These are phyloP conservation scores for Aotearoamyces nothofagi DNA, from an alignment of 2,329 filamentous ascomycete species.

Conservation along the genomic window DNA sequence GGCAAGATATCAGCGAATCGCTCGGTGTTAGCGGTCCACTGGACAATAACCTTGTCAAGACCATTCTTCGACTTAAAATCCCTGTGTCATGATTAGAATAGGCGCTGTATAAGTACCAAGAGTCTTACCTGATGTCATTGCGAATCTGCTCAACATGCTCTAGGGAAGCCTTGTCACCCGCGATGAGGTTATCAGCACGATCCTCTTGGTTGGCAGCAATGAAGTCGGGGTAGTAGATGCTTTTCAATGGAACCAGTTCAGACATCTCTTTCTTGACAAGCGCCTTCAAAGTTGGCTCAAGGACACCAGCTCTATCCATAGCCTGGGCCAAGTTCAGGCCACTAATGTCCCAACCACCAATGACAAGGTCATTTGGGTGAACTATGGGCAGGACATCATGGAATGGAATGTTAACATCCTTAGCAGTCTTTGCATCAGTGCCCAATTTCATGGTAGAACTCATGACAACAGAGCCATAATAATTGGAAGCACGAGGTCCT, in stretches of 20 bases:
- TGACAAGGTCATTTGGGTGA: slow-evolving; percentile 86
- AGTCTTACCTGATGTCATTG: slow-evolving; percentile 64
- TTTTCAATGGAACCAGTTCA: slow-evolving; percentile 74
- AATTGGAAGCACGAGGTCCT: slow-evolving; percentile 74
- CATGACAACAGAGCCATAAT: slow-evolving; percentile 98
- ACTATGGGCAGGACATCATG: slow-evolving; percentile 90
- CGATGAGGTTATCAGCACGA: slow-evolving; percentile 79
- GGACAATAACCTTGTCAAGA: slow-evolving; percentile 90
- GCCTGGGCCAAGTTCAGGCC: slow-evolving; percentile 73
- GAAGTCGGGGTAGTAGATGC: slow-evolving; percentile 98
- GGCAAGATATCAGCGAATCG: slow-evolving; percentile 78
- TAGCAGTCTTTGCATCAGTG: slow-evolving; percentile 64
- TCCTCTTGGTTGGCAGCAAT: slow-evolving; percentile 98
- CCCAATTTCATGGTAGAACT: slow-evolving; percentile 94
- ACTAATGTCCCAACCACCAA: slow-evolving; percentile 98
- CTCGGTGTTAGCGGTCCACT: slow-evolving; percentile 99
- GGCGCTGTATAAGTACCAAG: slow-evolving; percentile 1
- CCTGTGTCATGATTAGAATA: slow-evolving; percentile 24
- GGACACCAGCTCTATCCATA: slow-evolving; percentile 90
- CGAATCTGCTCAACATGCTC: slow-evolving; percentile 89
- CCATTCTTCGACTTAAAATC: slow-evolving; percentile 77
- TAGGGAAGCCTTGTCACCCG: slow-evolving; percentile 69
- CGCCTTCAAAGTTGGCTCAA: slow-evolving; percentile 87
- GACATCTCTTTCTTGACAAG: slow-evolving; percentile 89
- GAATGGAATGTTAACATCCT: slow-evolving; percentile 94